Base-by-base conservation (phyloP, 2,329 filamentous ascomycete genomes). In the Aaosphaeria arxii region DNA sequence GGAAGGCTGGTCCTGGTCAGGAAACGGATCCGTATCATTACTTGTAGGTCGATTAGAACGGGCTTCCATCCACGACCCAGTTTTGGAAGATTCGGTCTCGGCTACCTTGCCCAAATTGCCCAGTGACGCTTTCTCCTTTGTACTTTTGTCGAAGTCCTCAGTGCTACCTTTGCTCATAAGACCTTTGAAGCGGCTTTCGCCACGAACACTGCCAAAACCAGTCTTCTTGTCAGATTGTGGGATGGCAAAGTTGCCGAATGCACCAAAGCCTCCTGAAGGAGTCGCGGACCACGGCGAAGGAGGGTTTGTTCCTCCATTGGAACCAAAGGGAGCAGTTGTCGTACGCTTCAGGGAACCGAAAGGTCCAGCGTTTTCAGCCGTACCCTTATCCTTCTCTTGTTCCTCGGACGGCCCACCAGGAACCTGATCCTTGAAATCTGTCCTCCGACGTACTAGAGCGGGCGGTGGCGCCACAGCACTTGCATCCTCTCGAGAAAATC, bases 171-270 rank as follows among this genome's bases (percentile, higher is more conserved):
- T 95, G 17, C 84, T 85, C 57, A 96, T 86, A 24, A 96, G 71
- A 62, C 90, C 90, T 56, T 91, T 92, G 61, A 96, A 84, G 30
- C 91, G 85, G 67, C 91, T 96, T 64, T 90, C 89, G 3, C 88
- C 84, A 48, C 87, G 79, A 30, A 82, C 71, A 62, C 81, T 85
- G 30, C 84, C 86, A 60, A 87, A 82, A 7, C 79, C 78, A 30
- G 81, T 65, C 58, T 88, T 84, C 74, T 94, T 95, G 46, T 95
- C 89, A 42, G 64, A 43, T 43, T 63, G 65, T 17, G 63, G 35
- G 66, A 71, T 70, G n/a, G 88, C 86, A 69, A 97, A 97, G 61
- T 85, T 94, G 7, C 92, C 92, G 71, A 99, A 99, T 24, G 86
- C 86, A 32, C 92, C 91, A 58, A 88, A 83, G 9, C 83, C 80